Base-by-base conservation (phyloP, 2,329 filamentous ascomycete genomes). In the Penicillium vulpinum region DNA sequence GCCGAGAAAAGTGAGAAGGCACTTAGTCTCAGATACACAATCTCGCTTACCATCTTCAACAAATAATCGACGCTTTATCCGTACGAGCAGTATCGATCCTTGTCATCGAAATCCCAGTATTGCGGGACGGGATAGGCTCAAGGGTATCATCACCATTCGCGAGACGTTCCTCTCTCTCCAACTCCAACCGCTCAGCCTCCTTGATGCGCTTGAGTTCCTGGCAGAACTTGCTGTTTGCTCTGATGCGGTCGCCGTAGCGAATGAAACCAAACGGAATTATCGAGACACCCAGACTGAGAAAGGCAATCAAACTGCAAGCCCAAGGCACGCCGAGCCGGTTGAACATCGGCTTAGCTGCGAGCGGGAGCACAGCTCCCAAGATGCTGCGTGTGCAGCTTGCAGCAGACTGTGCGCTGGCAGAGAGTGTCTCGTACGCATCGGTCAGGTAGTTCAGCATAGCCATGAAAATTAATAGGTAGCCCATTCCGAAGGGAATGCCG, bases 391-490 rank as follows among this genome's bases (percentile, higher is more conserved):
- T 78, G 57, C 78, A 80, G 41, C 78, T 82, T 3, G 81, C 74
- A 1, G 82, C 81, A 0, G 83, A 82, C 58, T 83, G 80, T 2
- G 81, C 83, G 18, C 79, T 82, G 0, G 83, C 83, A 0, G 86
- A 84, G 62, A 83, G 87, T n/a, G 85, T 81, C 64, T 87, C 83
- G 69, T 89, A 89, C 7, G 86, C 85, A 65, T 88, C 86, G 44
- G 82, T 84, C 21, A 87, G 76, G 66, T 88, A 88, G 68, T 88
- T 88, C 24, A 88, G 71, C 58, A 87, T 78, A 1, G 85, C 83
- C 77, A 87, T 85, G 71, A 88, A 87, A 51, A 88, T 85, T 16
- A 88, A 50, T 28, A 75, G 74, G 62, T 84, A 88, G 6, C 84
- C 86, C 58, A 82, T 68, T n/a, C 86, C 86, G 58, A 88, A 88